Evolutionary conservation across 371 early-diverging fungal genomes (phyloP).

Genomic region (Enteropsectra breve): DNA sequence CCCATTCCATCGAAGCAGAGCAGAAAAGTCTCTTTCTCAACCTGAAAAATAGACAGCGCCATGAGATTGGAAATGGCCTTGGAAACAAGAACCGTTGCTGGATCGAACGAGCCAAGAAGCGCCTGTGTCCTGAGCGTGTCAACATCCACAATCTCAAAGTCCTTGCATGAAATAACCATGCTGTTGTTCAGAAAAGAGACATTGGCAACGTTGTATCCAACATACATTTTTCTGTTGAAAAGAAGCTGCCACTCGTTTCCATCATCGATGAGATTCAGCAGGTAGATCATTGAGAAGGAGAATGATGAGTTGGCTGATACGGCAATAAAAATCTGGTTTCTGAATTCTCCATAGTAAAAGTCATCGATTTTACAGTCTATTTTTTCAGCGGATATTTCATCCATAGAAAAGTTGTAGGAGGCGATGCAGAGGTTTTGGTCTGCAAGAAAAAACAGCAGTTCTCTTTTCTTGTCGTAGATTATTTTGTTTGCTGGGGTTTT

Average conservation of each 20-base stretch:
- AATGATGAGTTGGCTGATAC: constrained; percentile 11
- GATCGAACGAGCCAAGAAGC: constrained; percentile 53
- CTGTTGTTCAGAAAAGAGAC: constrained; percentile 46
- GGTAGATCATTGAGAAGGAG: constrained; percentile 32
- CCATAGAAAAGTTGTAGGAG: constrained; percentile 21
- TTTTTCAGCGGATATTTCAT: constrained; percentile 4
- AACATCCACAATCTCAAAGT: constrained; percentile 60
- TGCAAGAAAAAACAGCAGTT: constrained; percentile 29
- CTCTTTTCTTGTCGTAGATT: constrained; percentile 31
- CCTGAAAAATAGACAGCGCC: constrained; percentile 45
- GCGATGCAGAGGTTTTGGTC: constrained; percentile 18
- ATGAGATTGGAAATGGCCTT: constrained; percentile 4
- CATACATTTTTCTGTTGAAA: constrained; percentile 49
- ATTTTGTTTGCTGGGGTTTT: constrained; percentile 34
- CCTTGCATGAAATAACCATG: constrained; percentile 57
- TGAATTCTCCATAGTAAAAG: constrained; percentile 43
- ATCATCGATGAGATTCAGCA: constrained; percentile 21
- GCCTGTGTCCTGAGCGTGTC: constrained; percentile 57
- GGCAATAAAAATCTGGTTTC: constrained; percentile 26
- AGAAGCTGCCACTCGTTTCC: constrained; percentile 15
- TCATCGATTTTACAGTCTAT: constrained; percentile 24
- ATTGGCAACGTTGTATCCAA: constrained; percentile 49
- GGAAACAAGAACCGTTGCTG: constrained; percentile 37
- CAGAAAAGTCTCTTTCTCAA: constrained; percentile 47
- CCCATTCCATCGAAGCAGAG: constrained; percentile 54